Evolutionary conservation across 1,284 basidiomycete genomes (phyloP).

Genomic region (Leccinum pallidistipes): DNA sequence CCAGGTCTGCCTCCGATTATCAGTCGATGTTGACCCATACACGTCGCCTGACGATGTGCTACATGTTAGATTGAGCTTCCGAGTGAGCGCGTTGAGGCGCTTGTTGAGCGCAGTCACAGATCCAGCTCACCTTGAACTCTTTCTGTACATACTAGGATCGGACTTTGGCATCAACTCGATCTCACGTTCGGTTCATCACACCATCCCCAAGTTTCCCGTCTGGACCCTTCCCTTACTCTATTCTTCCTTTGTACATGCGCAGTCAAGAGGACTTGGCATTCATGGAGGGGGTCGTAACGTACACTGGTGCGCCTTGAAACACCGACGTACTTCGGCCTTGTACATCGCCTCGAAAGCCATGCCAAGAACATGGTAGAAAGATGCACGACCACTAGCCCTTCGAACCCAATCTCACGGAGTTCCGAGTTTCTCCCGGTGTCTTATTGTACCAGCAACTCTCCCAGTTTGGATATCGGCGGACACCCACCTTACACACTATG

Average conservation of each 20-base stretch:
- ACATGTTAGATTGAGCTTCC: too few species aligned
- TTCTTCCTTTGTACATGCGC: neutral
- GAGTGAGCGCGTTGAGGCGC: neutral
- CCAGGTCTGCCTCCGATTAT: neutral
- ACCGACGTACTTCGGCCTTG: neutral
- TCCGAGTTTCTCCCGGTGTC: neutral
- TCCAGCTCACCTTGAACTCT: neutral
- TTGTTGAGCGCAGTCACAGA: neutral
- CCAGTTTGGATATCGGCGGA: neutral
- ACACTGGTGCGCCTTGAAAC: neutral
- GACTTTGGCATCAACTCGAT: neutral
- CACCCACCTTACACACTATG: neutral
- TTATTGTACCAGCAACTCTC: neutral
- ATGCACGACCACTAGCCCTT: neutral
- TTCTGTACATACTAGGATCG: neutral
- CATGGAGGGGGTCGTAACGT: neutral
- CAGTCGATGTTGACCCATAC: neutral
- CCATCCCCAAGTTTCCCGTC: neutral
- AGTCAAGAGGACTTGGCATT: neutral
- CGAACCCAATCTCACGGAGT: neutral
- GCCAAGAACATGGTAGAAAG: neutral
- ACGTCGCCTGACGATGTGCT: neutral
- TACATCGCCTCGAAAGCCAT: neutral
- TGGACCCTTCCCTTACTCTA: neutral
- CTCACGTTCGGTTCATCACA: neutral